These are phyloP conservation scores for Pleurotus tuoliensis DNA, from an alignment of 768 basidiomycete genomes.

Conservation along the genomic window DNA sequence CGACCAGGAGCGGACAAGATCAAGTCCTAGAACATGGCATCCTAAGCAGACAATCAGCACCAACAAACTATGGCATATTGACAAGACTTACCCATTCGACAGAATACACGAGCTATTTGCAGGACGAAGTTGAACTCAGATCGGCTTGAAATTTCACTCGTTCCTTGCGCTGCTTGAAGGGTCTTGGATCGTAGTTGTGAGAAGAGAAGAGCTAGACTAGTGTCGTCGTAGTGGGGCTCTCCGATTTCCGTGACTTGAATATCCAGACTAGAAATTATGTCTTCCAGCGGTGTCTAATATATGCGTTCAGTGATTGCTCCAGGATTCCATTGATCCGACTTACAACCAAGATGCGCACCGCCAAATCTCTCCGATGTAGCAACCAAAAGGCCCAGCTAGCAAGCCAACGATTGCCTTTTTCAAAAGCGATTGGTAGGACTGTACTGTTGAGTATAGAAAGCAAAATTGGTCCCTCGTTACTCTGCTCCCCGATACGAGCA, in stretches of 20 bases:
- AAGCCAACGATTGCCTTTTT: conserved; percentile 87
- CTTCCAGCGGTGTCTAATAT: conserved; percentile 68
- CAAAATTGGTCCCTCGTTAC: conserved; percentile 77
- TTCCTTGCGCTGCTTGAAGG: conserved; percentile 89
- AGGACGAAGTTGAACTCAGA: conserved; percentile 95
- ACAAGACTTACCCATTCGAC: conserved; percentile 76
- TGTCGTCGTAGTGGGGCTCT: conserved; percentile 90
- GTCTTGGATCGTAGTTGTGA: conserved; percentile 88
- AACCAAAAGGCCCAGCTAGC: conserved; percentile 97
- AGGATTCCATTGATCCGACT: conserved; percentile 19
- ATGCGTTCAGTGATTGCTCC: background rate
- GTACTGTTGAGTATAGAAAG: conserved; percentile 64
- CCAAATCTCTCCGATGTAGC: conserved; percentile 80
- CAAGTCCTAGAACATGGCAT: conserved; percentile 88
- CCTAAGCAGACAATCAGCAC: conserved; percentile 41
- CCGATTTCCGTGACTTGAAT: conserved; percentile 63
- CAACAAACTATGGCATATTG: background rate
- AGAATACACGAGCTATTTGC: conserved; percentile 91
- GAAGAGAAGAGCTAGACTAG: conserved; percentile 86
- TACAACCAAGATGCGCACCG: conserved; percentile 88
- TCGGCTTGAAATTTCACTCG: conserved; percentile 82
- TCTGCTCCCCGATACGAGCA: conserved; percentile 79
- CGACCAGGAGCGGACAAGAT: conserved; percentile 88
- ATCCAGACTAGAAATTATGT: conserved; percentile 58
- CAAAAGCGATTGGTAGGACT: conserved; percentile 82